Evolutionary conservation across 164 flowering plant genomes (phyloP), one percentile per base, ranked within the genome.

Genomic region (Buxus sempervirens): DNA sequence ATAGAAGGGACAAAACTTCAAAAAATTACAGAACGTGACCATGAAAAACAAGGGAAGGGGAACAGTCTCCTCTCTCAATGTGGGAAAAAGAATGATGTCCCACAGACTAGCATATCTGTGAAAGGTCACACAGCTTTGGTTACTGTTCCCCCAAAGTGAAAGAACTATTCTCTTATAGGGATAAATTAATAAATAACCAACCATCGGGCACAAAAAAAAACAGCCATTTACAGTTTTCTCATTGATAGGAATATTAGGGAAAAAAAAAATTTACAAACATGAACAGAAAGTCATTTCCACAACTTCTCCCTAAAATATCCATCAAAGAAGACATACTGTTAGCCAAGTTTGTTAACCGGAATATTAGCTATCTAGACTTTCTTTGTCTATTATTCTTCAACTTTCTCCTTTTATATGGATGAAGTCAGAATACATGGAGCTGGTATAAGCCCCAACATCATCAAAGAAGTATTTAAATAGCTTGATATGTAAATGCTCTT

Each of bases 1-100:
- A 32, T 32, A 32, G 7, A 32, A 32, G 38, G 3, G 38, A 32
- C 7, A 32, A 32, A 32, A 32, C 38, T 32, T 32, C 38, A 32
- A 32, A 32, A 32, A n/a, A n/a, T n/a, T 7, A 32, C 38, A 32
- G 38, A 32, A 45, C 12, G 51, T 45, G 51, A 15, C 51, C 14
- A 15, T 45, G 18, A 45, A 15, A 45, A 45, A 45, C 14, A 45
- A 6, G 12, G 51, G 51, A 41, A 41, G 12, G 45, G 45, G 45
- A 41, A 41, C 45, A 41, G 12, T 61, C 25, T 41, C 53, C 51
- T 61, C 64, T 36, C n/a, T 61, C 22, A 41, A 61, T n/a, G 51
- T 19, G 26, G 49, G 51, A 12, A 41, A 41, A 5, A 41, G 45
- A n/a, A 38, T 0, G n/a, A 38, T n/a, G 18, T 41, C 14, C 51